These are phyloP conservation scores for Oryza australiensis DNA, from an alignment of 176 grass and related monocot species.

Conservation along the genomic window DNA sequence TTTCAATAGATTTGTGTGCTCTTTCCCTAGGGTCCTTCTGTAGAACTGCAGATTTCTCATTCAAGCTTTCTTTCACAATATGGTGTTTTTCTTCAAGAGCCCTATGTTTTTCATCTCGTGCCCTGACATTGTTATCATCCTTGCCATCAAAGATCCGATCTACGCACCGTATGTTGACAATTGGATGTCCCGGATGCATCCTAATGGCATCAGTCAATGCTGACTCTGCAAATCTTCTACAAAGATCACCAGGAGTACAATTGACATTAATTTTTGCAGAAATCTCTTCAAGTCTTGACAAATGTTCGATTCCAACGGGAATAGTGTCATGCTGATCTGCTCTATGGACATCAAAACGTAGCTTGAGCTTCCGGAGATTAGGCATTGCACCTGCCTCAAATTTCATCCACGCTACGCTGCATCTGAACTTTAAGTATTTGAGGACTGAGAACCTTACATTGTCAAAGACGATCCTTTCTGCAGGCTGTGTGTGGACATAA, in stretches of 20 bases:
- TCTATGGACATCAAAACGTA: conserved; percentile 6
- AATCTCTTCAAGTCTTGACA: neutral
- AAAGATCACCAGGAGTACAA: neutral
- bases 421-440: conserved; percentile 5
- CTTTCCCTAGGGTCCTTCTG: neutral
- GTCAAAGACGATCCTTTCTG: neutral
- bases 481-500: neutral
- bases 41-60: neutral
- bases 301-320: neutral
- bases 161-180: neutral
- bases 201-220: neutral
- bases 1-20: neutral
- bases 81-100: neutral
- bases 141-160: neutral
- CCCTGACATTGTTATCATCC: neutral
- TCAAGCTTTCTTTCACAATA: neutral
- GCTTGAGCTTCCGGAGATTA: neutral
- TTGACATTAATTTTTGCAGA: neutral
- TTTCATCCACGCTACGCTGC: neutral
- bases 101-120: neutral
- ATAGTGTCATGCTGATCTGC: neutral
- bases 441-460: neutral
- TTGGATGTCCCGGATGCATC: neutral
- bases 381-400: neutral
- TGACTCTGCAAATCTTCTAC: neutral